A percentile compares a stretch with the other conserved stretches of the same genome.
Evolutionary conservation across 306 rosid species (phyloP).

Genomic region (Hippophae rhamnoides): DNA sequence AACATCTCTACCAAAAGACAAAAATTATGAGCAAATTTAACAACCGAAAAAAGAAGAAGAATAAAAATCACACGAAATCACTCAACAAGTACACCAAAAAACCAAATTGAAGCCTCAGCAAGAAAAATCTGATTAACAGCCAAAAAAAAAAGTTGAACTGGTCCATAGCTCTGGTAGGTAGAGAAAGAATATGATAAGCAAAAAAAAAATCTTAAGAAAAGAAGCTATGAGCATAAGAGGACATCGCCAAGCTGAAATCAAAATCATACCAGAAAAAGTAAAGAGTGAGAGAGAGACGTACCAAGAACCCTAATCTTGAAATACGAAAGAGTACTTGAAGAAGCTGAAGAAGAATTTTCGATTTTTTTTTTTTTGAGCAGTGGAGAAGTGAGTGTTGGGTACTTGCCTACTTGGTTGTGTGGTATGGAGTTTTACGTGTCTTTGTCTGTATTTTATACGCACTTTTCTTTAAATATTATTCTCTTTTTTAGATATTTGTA

Average conservation of each 20-base stretch:
- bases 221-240: not conserved
- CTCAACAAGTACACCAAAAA: not conserved
- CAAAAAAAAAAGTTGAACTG: not conserved
- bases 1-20: constrained; percentile 2
- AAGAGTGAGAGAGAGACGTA: constrained; percentile 7
- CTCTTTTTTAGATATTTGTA: not conserved
- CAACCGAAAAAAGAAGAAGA: not conserved
- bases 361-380: not conserved
- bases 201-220: not conserved
- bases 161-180: not conserved
- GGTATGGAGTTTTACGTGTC: constrained; percentile 23
- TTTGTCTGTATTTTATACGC: not conserved
- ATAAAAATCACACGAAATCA: constrained; percentile 11
- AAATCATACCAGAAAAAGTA: constrained; percentile 24
- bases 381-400: not conserved
- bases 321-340: constrained; percentile 14
- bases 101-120: not conserved
- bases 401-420: not conserved
- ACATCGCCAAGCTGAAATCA: constrained; percentile 1
- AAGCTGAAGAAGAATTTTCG: constrained; percentile 18
- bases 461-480: not conserved
- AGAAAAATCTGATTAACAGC: not conserved
- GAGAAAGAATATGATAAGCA: constrained; percentile 2
- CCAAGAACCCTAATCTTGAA: constrained; percentile 13
- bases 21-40: not conserved